phyloP scores from a whole-genome alignment of 345 rosid species.

The Gossypium mustelinum region DNA sequence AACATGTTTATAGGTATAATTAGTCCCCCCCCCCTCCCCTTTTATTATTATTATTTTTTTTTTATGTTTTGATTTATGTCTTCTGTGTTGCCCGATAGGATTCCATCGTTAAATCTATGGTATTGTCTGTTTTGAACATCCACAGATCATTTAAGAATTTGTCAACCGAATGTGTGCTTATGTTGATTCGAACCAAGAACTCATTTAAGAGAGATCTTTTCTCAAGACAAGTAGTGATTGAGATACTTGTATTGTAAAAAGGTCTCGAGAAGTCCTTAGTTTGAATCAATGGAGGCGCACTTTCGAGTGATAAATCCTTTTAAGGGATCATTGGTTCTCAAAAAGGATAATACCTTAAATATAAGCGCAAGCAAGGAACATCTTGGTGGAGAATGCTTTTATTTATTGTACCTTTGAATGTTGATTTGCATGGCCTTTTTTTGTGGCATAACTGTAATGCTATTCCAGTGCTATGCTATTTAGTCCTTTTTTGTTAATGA shows the following conservation, averaged over 20 bases:
- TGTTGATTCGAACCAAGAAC: neutral
- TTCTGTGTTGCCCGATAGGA: neutral
- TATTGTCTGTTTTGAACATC: too few relatives aligned
- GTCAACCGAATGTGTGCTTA: neutral
- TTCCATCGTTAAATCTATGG: neutral
- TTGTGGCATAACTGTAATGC: neutral
- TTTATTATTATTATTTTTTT: neutral
- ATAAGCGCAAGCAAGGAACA: neutral
- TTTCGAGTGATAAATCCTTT: neutral
- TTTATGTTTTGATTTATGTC: neutral
- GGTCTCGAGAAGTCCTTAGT: neutral
- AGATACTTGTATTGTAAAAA: neutral
- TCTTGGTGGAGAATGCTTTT: neutral
- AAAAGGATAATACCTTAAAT: neutral
- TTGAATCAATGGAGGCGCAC: neutral
- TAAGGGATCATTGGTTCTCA: neutral
- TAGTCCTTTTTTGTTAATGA: neutral
- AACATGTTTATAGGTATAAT: neutral
- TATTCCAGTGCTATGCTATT: neutral
- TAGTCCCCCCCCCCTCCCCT: neutral
- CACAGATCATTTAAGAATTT: neutral
- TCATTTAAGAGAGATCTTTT: neutral
- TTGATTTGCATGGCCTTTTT: neutral
- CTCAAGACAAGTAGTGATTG: neutral
- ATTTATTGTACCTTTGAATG: neutral